phyloP scores from a whole-genome alignment of 83 land plant genomes.

The Picea mariana region DNA sequence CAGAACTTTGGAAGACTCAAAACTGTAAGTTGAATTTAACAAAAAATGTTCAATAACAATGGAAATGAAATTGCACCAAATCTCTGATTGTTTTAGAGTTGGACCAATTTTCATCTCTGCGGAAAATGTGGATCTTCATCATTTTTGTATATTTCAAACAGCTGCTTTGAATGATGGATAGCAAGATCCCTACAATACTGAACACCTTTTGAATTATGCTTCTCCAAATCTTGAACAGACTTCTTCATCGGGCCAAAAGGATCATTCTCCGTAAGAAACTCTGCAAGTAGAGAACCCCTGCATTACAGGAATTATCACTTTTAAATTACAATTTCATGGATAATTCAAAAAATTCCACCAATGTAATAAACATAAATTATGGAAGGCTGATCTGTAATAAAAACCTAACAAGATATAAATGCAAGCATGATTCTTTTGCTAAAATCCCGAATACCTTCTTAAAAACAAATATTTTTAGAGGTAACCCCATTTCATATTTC shows the following conservation, averaged over 20 bases:
- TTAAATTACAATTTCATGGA: no score
- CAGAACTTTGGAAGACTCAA: no score
- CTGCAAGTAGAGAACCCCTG: conserved; percentile 49
- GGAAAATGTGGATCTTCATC: conserved; percentile 42
- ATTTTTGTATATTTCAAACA: conserved; percentile 47
- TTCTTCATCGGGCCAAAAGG: conserved; percentile 34
- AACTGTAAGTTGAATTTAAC: not conserved
- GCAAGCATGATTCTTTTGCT: no score
- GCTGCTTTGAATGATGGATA: conserved; percentile 52
- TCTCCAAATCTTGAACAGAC: conserved; percentile 43
- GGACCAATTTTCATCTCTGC: not conserved
- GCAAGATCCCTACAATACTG: conserved; percentile 39
- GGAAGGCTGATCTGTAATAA: no score
- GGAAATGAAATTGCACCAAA: not conserved
- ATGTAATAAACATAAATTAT: no score
- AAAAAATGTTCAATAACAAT: not conserved
- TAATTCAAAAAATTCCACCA: no score
- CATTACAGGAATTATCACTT: not conserved
- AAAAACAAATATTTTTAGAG: no score
- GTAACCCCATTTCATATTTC: no score
- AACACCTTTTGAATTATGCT: conserved; percentile 28
- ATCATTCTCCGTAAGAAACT: conserved; percentile 46
- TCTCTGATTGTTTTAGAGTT: not conserved
- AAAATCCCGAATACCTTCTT: no score
- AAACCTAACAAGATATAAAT: no score